A percentile compares a stretch with the other conserved stretches of the same genome.
phyloP scores from a whole-genome alignment of 2,329 filamentous ascomycete genomes.

The Microdochium trichocladiopsis region DNA sequence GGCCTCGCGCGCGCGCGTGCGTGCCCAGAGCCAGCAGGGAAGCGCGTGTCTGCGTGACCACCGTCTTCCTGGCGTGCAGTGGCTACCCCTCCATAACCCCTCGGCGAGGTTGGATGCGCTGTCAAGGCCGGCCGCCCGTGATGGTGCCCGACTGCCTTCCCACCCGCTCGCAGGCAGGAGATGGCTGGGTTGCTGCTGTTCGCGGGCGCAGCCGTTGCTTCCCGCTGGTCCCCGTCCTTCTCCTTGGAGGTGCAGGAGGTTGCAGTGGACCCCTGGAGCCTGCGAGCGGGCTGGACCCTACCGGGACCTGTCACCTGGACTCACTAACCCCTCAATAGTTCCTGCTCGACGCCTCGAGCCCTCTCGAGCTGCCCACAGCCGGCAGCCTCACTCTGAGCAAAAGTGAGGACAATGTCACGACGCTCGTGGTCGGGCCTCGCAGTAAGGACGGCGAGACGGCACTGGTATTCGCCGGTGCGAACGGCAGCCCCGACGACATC shows the following conservation, averaged over 20 bases:
- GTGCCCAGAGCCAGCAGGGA: neutral
- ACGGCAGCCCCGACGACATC: conserved; percentile 67
- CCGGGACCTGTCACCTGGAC: conserved; percentile 3
- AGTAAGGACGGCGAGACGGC: conserved; percentile 40
- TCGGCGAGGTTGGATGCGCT: neutral
- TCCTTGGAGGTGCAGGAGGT: neutral
- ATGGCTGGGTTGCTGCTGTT: too few relatives aligned
- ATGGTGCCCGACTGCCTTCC: neutral
- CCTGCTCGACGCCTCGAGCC: conserved; percentile 63
- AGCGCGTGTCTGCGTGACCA: neutral
- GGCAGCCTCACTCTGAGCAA: conserved; percentile 72
- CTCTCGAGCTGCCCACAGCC: conserved; percentile 54
- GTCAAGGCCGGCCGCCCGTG: neutral
- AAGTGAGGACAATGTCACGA: conserved; percentile 85
- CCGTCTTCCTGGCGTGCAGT: too few relatives aligned
- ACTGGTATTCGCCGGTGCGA: conserved; percentile 70
- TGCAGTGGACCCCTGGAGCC: neutral
- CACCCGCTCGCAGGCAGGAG: neutral
- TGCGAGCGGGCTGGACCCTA: conserved; percentile 4
- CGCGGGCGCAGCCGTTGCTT: neutral
- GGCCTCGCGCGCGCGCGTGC: too few relatives aligned
- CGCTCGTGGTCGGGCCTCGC: conserved; percentile 62
- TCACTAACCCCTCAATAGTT: conserved; percentile 38
- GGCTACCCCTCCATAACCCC: neutral
- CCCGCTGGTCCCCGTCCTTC: neutral